These are phyloP conservation scores for Kwoniella botswanensis DNA, from an alignment of 768 basidiomycete genomes.

Conservation along the genomic window DNA sequence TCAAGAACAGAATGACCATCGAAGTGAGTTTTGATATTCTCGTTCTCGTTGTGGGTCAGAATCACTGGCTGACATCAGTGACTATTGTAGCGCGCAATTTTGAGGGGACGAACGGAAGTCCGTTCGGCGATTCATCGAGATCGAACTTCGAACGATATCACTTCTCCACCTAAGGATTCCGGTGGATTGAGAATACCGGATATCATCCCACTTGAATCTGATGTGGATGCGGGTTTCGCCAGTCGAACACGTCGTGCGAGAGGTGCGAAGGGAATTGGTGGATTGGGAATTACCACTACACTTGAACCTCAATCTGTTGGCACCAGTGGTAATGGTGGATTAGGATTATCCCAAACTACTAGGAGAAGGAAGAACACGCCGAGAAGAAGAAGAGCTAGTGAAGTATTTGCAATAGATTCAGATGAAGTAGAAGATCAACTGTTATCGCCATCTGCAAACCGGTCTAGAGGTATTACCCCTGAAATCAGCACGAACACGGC, in stretches of 20 bases:
- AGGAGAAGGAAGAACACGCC: conserved; percentile 5
- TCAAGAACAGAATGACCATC: conserved; percentile 75
- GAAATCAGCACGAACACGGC: neutral
- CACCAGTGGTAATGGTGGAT: neutral
- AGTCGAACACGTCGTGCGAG: conserved; percentile 63
- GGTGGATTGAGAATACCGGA: conserved; percentile 59
- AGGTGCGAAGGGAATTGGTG: conserved; percentile 62
- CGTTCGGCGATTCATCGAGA: conserved; percentile 65
- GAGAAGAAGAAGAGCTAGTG: conserved; percentile 18
- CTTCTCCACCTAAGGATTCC: conserved; percentile 14
- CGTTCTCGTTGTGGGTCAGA: too few relatives aligned
- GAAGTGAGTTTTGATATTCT: conserved; percentile 40
- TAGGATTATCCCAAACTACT: conserved; percentile 7
- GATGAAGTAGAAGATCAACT: conserved; percentile 13
- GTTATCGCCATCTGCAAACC: neutral
- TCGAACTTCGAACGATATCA: conserved; percentile 47
- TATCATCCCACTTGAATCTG: conserved; percentile 76
- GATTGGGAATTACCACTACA: conserved; percentile 21
- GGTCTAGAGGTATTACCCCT: conserved; percentile 3
- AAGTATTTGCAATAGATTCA: conserved; percentile 5
- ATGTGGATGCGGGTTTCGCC: conserved; percentile 73
- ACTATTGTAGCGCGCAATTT: conserved; percentile 76
- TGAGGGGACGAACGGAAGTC: conserved; percentile 74
- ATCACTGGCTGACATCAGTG: conserved; percentile 51
- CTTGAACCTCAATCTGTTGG: conserved; percentile 24